A percentile compares a stretch with the other conserved stretches of the same genome.
These are phyloP conservation scores for Xylariomycetidae sp. DNA, from an alignment of 2,329 filamentous ascomycete genomes.

Conservation along the genomic window DNA sequence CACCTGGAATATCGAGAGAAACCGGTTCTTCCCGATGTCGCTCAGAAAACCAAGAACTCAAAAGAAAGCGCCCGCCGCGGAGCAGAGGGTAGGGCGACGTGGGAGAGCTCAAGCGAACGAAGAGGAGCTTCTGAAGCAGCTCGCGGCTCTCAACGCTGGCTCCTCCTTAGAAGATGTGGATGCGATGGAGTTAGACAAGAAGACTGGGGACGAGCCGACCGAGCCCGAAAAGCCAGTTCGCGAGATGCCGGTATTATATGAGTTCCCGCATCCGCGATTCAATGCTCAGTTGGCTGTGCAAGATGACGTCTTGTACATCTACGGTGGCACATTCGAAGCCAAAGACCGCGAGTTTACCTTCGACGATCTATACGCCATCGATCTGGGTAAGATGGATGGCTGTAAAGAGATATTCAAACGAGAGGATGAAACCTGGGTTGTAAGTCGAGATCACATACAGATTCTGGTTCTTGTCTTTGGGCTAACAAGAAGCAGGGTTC, in stretches of 20 bases:
- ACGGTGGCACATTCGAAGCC: slow-evolving; percentile 92
- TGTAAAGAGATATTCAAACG: slow-evolving; percentile 86
- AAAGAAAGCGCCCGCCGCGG: slow-evolving; percentile 53
- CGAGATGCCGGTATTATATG: slow-evolving; percentile 63
- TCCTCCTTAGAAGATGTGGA: slow-evolving; percentile 51
- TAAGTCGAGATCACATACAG: slow-evolving; percentile 37
- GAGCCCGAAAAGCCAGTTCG: slow-evolving; percentile 53
- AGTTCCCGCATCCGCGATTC: slow-evolving; percentile 85
- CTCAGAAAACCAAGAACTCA: slow-evolving; percentile 68
- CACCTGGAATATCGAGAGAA: slow-evolving; percentile 92
- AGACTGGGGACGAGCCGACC: slow-evolving; percentile 44
- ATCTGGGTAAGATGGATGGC: slow-evolving; percentile 91
- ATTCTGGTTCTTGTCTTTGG: neutral
- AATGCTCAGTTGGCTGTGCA: slow-evolving; percentile 88
- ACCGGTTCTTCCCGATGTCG: slow-evolving; percentile 82
- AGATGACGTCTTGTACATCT: slow-evolving; percentile 88
- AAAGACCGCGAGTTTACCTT: slow-evolving; percentile 94
- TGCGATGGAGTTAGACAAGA: slow-evolving; percentile 36
- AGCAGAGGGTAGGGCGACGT: slow-evolving; percentile 54
- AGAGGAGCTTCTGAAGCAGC: slow-evolving; percentile 79
- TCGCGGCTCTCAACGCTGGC: slow-evolving; percentile 78
- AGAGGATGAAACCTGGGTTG: slow-evolving; percentile 77
- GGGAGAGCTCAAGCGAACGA: slow-evolving; percentile 85
- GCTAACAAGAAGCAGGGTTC: slow-evolving; percentile 41
- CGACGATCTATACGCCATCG: slow-evolving; percentile 87